Evolutionary conservation across 208 protist genomes (phyloP), one percentile per base, ranked within the genome.

Genomic region (Naegleria gruberi): DNA sequence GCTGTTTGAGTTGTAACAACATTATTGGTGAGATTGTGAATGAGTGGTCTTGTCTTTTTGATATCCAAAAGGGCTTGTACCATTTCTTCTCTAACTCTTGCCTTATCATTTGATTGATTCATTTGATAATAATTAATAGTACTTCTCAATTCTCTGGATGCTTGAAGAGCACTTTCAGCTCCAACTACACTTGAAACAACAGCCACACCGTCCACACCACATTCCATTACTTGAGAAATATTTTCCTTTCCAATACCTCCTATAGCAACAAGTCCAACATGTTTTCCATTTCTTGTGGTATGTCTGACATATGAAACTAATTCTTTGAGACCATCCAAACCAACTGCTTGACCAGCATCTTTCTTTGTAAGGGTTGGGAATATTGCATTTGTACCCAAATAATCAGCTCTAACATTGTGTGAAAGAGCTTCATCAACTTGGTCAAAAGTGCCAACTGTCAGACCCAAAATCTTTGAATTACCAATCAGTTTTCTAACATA

Each of bases 341-440:
- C 57, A 84, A 45, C 47, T 90, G 87, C 42, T 43, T 47, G 30
- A 65, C 74, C 87, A 0, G 46, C 44, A 90, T 92, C 89, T 45
- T 7, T 84, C 55, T 92, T 92, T 34, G 91, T 91, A 0, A 17
- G 7, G 30, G 89, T 91, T 40, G 86, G 34, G 42, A 89, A 92
- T 34, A 92, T 82, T 0, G 91, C 81, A 44, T 89, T 85, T 3
- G 89, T 90, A 74, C 91, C 91, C 17, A 92, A n/a, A 74, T 92
- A 92, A 88, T 92, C 89, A 37, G 91, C 89, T 26, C 91, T 65
- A 10, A 65, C 51, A 6, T 43, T 82, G 30, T 55, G 15, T 65
- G n/a, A 12, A n/a, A 88, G 30, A 4, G 91, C 89, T 46, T 82
- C 34, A 42, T 47, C 8, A 15, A 88, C 89, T 34, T 91, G 82